These are phyloP conservation scores for Exophiala viscosa DNA, from an alignment of 2,329 filamentous ascomycete genomes.

Conservation along the genomic window DNA sequence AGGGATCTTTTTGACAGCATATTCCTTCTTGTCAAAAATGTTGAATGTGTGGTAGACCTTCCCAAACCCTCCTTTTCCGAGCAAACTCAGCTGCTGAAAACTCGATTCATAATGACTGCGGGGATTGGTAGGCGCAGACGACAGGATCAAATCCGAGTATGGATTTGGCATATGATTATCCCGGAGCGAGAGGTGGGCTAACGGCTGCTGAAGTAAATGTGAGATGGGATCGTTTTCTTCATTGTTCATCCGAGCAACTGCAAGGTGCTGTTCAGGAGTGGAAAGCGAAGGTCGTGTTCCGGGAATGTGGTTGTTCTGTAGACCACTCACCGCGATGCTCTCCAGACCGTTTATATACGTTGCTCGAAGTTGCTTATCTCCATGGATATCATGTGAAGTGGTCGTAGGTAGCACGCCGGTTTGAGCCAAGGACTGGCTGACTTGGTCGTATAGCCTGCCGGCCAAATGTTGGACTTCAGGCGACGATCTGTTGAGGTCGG, in stretches of 20 bases:
- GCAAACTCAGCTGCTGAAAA: constrained; percentile 51
- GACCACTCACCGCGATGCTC: constrained; percentile 35
- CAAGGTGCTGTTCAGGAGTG: constrained; percentile 15
- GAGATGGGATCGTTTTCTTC: constrained; percentile 2
- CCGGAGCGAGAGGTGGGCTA: constrained; percentile 23
- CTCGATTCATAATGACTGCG: constrained; percentile 47
- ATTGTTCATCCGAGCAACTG: constrained; percentile 2
- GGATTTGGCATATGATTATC: constrained; percentile 16
- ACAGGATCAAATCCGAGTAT: constrained; percentile 21
- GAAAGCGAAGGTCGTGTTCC: not conserved
- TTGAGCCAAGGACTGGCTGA: constrained; percentile 41
- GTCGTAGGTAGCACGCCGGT: constrained; percentile 41
- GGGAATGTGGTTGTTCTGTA: constrained; percentile 33
- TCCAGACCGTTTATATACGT: constrained; percentile 44
- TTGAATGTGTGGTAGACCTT: constrained; percentile 61
- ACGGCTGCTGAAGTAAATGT: constrained; percentile 16
- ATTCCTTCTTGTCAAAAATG: constrained; percentile 58
- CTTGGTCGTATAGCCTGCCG: constrained; percentile 39
- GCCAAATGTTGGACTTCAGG: constrained; percentile 43
- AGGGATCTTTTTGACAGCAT: constrained; percentile 64
- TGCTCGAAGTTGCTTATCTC: constrained; percentile 14
- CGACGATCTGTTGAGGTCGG: constrained; percentile 39
- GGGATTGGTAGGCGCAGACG: constrained; percentile 29
- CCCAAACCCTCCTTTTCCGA: constrained; percentile 65
- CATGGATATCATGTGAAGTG: constrained; percentile 35